Base-by-base conservation (phyloP, 305 asterid species). In the Withania somnifera region DNA sequence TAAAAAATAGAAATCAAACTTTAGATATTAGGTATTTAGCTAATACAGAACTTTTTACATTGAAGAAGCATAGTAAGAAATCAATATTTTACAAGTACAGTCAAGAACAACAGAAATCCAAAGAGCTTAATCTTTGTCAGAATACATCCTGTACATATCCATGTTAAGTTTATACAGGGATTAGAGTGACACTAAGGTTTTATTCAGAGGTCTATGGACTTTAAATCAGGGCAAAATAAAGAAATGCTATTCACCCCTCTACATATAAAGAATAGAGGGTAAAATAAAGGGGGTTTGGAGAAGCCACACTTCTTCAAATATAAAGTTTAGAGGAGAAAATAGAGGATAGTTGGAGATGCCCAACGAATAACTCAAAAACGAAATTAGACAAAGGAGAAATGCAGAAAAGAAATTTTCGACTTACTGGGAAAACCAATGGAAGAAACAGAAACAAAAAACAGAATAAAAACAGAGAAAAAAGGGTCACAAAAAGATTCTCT, bases 1-100 rank as follows among this genome's bases (percentile, higher is more conserved):
- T 92, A 88, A 22, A 82, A 77, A 82, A 60, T 17, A 60, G 1
- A 52, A 54, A 22, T 22, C 51, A 79, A 73, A 32, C 36, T 34
- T 0, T 34, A 32, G 3, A 54, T 54, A 52, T 30, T 54, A 34
- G 36, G 34, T 66, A 34, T 32, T 64, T 40, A 68, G 30, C 36
- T 40, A 40, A 13, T 69, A 28, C 2, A 63, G 22, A 63, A 63
- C 42, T 63, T 28, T 63, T 19, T 30, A 58, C 67, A 58, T 24
- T 57, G 10, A 11, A 52, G 58, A 52, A 17, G 58, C 58, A 17
- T 52, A 52, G 3, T 58, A 58, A 58, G 66, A 58, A 58, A 58
- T 58, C 8, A 58, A 22, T 5, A 20, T 56, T 20, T 9, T 56
- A 56, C 30, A 56, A 47, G 53, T 47, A 56, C 45, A 38, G 0